These are phyloP conservation scores for Nakazawaea peltata DNA, from an alignment of 805 yeast genomes.

Conservation along the genomic window DNA sequence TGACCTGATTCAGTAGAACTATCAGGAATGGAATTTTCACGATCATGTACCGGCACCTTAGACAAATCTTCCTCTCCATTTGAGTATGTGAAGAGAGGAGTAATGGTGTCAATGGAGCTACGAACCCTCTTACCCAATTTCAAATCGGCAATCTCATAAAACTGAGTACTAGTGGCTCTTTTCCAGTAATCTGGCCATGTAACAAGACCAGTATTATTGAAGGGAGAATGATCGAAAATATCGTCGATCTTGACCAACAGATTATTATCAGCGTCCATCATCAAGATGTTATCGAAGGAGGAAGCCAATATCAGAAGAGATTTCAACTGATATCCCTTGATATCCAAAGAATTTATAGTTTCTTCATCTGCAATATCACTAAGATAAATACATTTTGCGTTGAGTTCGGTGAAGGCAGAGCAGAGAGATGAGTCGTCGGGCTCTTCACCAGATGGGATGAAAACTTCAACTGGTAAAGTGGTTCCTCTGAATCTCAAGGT, in stretches of 20 bases:
- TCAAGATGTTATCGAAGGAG: slow-evolving; percentile 41
- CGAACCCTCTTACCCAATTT: slow-evolving; percentile 25
- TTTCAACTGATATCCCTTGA: slow-evolving; percentile 42
- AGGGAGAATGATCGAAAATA: slow-evolving; percentile 51
- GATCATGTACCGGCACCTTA: slow-evolving; percentile 37
- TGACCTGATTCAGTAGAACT: slow-evolving; percentile 53
- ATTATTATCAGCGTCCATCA: slow-evolving; percentile 46
- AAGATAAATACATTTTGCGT: slow-evolving; percentile 54
- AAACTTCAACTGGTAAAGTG: slow-evolving; percentile 38
- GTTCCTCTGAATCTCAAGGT: slow-evolving; percentile 38
- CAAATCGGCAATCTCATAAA: slow-evolving; percentile 35
- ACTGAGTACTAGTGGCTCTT: slow-evolving; percentile 44
- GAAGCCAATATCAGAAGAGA: slow-evolving; percentile 41
- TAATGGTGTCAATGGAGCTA: slow-evolving; percentile 20
- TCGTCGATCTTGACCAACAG: slow-evolving; percentile 40
- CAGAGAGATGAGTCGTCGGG: slow-evolving; percentile 40
- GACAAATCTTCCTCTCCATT: slow-evolving; percentile 1
- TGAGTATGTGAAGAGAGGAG: slow-evolving; percentile 11
- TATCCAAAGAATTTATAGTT: slow-evolving; percentile 26
- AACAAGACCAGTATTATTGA: slow-evolving; percentile 38
- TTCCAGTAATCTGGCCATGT: slow-evolving; percentile 59
- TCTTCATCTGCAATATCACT: slow-evolving; percentile 40
- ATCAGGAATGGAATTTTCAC: slow-evolving; percentile 45
- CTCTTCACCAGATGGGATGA: slow-evolving; percentile 39
- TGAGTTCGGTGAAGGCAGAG: slow-evolving; percentile 33